Base-by-base conservation (phyloP, 1,284 basidiomycete genomes). In the Ustilago shanxiensis region DNA sequence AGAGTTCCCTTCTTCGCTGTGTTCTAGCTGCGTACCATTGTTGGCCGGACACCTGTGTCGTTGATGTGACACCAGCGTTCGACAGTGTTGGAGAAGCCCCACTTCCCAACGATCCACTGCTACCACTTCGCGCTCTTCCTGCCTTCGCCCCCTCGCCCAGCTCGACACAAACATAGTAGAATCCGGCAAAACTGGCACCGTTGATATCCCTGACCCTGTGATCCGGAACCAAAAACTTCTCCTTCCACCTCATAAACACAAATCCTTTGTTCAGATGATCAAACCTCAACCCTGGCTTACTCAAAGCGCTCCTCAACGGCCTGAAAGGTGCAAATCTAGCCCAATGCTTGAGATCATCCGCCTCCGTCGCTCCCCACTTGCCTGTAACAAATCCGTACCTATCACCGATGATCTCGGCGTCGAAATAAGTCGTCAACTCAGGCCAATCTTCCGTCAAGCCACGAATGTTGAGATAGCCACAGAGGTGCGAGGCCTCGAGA, bases 221-320 rank as follows among this genome's bases (percentile, higher is more conserved):
- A 86, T 96, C 93, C 10, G 95, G 95, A 14, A 98, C 94, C 66
- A 98, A 88, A 87, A 98, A 98, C 81, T 92, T 90, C 87, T 98
- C 95, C 87, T 98, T 98, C 93, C 95, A 97, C 67, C 95, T 89
- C 92, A 98, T 95, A 86, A 98, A 98, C 31, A 89, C 84, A 66
- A 88, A 89, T 2, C 74, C 78, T 52, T 83, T 79, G 54, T 78
- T 79, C 37, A 73, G 31, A 35, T 82, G 79, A 31, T 83, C 72
- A 60, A 83, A 84, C 9, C 65, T 50, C 53, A 76, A 58, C 9
- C 72, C 75, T 2, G 79, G 75, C 28, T 77, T 72, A 14, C 44
- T 60, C 5, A 84, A 66, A 7, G 59, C 64, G 3, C 56, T 49
- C 3, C 71, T 55, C n/a, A 84, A 58, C 39, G 76, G 70, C 14